Base-by-base conservation (phyloP, 2,329 filamentous ascomycete genomes). In the Cryphonectria japonica region DNA sequence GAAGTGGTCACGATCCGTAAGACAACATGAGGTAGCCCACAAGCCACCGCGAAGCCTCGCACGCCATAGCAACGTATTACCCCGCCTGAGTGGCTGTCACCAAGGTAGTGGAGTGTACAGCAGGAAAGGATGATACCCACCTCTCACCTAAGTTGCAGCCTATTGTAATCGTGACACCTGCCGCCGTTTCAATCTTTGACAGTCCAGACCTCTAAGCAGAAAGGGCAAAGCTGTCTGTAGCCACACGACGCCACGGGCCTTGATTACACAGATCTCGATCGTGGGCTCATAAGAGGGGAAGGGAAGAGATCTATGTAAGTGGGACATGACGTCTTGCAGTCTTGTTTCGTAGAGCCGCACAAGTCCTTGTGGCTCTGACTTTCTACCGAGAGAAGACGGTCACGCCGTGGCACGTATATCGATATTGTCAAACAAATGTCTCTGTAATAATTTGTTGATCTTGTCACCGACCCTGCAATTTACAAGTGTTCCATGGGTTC, bases 341-440 rank as follows among this genome's bases (percentile, higher is more conserved):
- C n/a, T n/a, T 39, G 59, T n/a, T 34, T 39, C 32, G 59, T 61
- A 61, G 59, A 61, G 59, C 22, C 59, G 59, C 34, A 39, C 34
- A 39, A 3, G 22, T n/a, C 11, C 46, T n/a, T 50, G 46, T 52
- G 54, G 13, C 26, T 7, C 26, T 34, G 9, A 14, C 11, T 63
- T 8, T 16, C 39, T 63, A 39, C 26, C 37, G 3, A 39, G 8
- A n/a, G 29, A 61, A 26, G 54, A 32, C 43, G 52, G 22, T 32
- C 29, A 26, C n/a, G 50, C 50, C 16, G 54, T 61, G 22, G 41
- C 29, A 64, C 46, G 22, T 34, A 16, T 66, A 39, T 39, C 32
- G 46, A 66, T 66, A 50, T 50, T n/a, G 46, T 46, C 29, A 64
- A 46, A 69, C 67, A 64, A 32, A 13, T 69, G 60, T 69, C 60